Evolutionary conservation across 2,329 filamentous ascomycete genomes (phyloP).

Genomic region (Fusarium burgessii): DNA sequence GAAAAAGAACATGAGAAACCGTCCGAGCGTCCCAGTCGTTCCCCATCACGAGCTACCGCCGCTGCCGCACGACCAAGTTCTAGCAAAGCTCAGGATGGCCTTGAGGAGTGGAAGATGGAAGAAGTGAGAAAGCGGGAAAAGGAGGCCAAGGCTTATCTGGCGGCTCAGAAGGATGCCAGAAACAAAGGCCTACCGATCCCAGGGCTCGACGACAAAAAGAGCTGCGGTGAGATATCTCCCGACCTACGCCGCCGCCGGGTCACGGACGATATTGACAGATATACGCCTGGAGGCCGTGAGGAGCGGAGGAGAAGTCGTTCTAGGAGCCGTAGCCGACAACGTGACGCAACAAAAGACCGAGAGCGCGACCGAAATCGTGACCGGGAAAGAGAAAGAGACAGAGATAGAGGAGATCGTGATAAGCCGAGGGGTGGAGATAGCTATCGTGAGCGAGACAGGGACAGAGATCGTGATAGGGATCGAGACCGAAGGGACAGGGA

Average conservation of each 20-base stretch:
- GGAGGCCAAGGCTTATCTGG: slow-evolving; percentile 73
- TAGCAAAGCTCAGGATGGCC: slow-evolving; percentile 59
- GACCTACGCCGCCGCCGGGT: slow-evolving; percentile 50
- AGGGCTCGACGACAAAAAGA: slow-evolving; percentile 66
- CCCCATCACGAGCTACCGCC: slow-evolving; percentile 56
- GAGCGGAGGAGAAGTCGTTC: slow-evolving; percentile 54
- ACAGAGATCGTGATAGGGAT: slow-evolving; percentile 47
- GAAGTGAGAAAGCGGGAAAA: slow-evolving; percentile 72
- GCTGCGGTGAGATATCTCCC: slow-evolving; percentile 59
- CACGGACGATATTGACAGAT: slow-evolving; percentile 57
- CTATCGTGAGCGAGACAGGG: slow-evolving; percentile 35
- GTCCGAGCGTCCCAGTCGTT: slow-evolving; percentile 58
- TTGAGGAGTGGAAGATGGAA: slow-evolving; percentile 69
- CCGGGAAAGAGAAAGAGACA: slow-evolving; percentile 42
- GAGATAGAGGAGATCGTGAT: slow-evolving; percentile 43
- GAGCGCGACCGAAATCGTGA: slow-evolving; percentile 50
- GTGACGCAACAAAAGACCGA: slow-evolving; percentile 49
- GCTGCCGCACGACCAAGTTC: slow-evolving; percentile 54
- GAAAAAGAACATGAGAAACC: slow-evolving; percentile 30
- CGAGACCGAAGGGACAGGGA: slow-evolving; percentile 52
- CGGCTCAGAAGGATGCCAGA: slow-evolving; percentile 70
- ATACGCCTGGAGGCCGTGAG: slow-evolving; percentile 59
- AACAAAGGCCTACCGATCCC: slow-evolving; percentile 69
- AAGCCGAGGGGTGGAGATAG: slow-evolving; percentile 42
- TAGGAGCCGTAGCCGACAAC: slow-evolving; percentile 51